These are phyloP conservation scores for Lepidium didymum DNA, from an alignment of 345 rosid genomes.

Conservation along the genomic window DNA sequence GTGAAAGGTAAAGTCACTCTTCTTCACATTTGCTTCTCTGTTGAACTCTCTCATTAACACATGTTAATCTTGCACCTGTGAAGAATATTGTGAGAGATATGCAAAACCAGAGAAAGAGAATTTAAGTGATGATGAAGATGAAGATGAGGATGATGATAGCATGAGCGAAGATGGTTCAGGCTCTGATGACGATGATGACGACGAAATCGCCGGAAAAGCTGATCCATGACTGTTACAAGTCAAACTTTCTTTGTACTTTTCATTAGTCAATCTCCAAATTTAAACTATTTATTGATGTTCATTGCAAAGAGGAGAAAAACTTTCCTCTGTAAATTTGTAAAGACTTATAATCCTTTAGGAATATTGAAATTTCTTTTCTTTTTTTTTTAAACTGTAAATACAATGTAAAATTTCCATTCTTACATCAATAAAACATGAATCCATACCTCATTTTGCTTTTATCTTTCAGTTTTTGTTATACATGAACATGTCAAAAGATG, in stretches of 20 bases:
- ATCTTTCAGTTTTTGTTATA: neutral
- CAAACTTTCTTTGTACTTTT: slow-evolving; percentile 10
- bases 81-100: slow-evolving; percentile 55
- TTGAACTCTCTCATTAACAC: neutral
- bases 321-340: slow-evolving; percentile 28
- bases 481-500: neutral
- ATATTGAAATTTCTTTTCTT: neutral
- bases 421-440: neutral
- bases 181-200: slow-evolving; percentile 46
- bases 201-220: slow-evolving; percentile 44
- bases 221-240: slow-evolving; percentile 32
- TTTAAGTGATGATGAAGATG: slow-evolving; percentile 47
- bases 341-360: slow-evolving; percentile 9
- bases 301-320: slow-evolving; percentile 12
- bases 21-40: neutral
- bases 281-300: slow-evolving; percentile 7
- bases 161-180: slow-evolving; percentile 36
- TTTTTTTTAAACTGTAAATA: neutral
- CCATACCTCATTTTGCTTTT: neutral
- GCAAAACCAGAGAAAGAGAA: slow-evolving; percentile 54
- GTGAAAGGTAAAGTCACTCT: slow-evolving; percentile 43
- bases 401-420: neutral
- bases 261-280: neutral
- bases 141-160: slow-evolving; percentile 46
- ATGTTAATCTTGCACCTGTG: neutral